A percentile compares a stretch with the other conserved stretches of the same genome.
phyloP scores from a whole-genome alignment of 441 rosid species.

The Erodium trifolium region DNA sequence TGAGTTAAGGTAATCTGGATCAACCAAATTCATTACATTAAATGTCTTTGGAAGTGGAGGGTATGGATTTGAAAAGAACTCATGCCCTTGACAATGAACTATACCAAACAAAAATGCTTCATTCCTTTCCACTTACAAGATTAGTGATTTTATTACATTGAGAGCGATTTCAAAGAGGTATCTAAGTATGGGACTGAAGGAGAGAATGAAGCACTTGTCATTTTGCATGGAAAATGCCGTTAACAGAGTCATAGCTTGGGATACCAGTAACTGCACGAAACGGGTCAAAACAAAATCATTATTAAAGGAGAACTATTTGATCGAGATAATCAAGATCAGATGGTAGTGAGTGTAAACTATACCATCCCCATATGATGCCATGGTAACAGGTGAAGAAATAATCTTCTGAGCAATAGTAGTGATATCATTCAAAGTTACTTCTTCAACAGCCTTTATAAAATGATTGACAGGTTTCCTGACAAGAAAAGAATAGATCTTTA shows the following conservation, averaged over 20 bases:
- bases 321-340: not conserved
- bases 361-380: conserved; percentile 51
- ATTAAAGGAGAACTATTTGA: too few species aligned
- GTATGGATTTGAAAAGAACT: too few species aligned
- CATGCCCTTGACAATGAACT: too few species aligned
- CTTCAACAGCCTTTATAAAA: conserved; percentile 19
- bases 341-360: conserved; percentile 2
- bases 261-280: conserved; percentile 44
- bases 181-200: too few species aligned
- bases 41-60: too few species aligned
- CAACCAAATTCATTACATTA: too few species aligned
- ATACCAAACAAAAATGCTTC: too few species aligned
- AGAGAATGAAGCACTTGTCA: too few species aligned
- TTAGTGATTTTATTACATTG: too few species aligned
- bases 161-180: too few species aligned
- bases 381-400: conserved; percentile 20
- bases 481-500: not conserved
- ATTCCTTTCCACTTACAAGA: too few species aligned
- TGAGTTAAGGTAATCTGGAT: too few species aligned
- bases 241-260: conserved; percentile 61
- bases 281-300: not conserved
- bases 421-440: conserved; percentile 20
- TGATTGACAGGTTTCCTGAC: conserved; percentile 21
- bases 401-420: conserved; percentile 12
- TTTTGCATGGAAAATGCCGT: conserved; percentile 37